phyloP scores from a whole-genome alignment of 345 rosid genomes.

The Aurinia saxatilis region DNA sequence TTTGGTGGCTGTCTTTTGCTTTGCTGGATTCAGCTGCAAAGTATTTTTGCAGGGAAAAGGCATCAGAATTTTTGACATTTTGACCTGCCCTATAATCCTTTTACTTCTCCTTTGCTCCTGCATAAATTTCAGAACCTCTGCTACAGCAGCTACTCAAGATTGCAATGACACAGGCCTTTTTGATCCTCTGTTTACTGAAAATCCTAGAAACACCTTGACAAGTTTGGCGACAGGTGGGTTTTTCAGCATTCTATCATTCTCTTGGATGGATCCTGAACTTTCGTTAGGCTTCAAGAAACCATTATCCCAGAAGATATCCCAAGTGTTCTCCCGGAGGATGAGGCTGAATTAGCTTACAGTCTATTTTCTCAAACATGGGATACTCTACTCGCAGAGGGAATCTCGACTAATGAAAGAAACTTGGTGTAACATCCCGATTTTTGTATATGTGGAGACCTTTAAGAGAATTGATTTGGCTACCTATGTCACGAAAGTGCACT shows the following conservation, averaged over 20 bases:
- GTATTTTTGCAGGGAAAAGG: too few species aligned
- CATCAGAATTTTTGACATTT: too few species aligned
- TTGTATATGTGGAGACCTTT: too few species aligned
- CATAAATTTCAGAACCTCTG: slow-evolving; percentile 26
- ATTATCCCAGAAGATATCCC: slow-evolving; percentile 57
- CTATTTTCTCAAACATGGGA: slow-evolving; percentile 50
- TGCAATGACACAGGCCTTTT: slow-evolving; percentile 24
- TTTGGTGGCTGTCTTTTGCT: slow-evolving; percentile 67
- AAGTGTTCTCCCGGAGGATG: slow-evolving; percentile 44
- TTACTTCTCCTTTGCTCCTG: slow-evolving; percentile 53
- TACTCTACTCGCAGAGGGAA: slow-evolving; percentile 25
- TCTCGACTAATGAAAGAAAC: slow-evolving; percentile 26
- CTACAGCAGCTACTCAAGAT: neutral
- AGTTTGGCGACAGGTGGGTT: slow-evolving; percentile 38
- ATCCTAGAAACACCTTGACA: slow-evolving; percentile 17
- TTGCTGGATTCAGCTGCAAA: slow-evolving; percentile 37
- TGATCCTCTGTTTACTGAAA: slow-evolving; percentile 39
- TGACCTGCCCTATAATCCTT: too few species aligned
- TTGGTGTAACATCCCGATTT: too few species aligned
- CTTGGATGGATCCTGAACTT: slow-evolving; percentile 64
- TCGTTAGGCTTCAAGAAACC: slow-evolving; percentile 50
- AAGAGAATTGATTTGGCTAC: too few species aligned
- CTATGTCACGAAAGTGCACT: too few species aligned
- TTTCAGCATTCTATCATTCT: slow-evolving; percentile 44
- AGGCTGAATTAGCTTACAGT: slow-evolving; percentile 42